Evolutionary conservation across 345 rosid species (phyloP), one percentile per base, ranked within the genome.

Genomic region (Populus nigra): DNA sequence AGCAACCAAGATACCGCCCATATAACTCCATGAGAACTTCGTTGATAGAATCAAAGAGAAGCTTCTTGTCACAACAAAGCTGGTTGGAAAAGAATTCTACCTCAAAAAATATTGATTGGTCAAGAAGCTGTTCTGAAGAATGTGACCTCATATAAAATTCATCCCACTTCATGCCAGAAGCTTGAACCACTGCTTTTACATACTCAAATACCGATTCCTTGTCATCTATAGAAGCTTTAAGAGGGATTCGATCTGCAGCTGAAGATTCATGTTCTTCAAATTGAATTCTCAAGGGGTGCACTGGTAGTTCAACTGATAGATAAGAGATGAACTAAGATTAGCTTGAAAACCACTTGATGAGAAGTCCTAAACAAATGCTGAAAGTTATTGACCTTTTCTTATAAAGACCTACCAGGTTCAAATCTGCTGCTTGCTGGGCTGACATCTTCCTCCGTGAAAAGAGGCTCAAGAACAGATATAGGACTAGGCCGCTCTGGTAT

Each of bases 391-490:
- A 49, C 9, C 66, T 70, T 71, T 33, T 20, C 15, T 12, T 29
- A 71, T 8, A 53, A 47, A 68, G 65, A 79, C 86, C 65, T 91
- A 94, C 98, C 96, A 72, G 84, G 84, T 77, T 75, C 87, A 68
- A 80, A 80, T 85, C 86, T 80, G 73, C 86, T 86, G 76, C 84
- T 81, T 66, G 86, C 80, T 77, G 96, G 93, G 86, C 91, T 91
- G 45, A 75, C 65, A 47, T 90, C 97, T 77, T 91, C 94, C 76
- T 91, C 98, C 2, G 77, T 70, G 74, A 86, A 95, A 74, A 85
- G 25, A 47, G 90, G 89, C 81, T 95, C 99, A 78, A 93, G 93
- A 76, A 95, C 99, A 82, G 98, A 95, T 68, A 92, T 89, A 12
- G 98, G 99, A 87, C 97, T 95, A 77, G 90, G 89, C 53, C 89